A percentile compares a stretch with the other conserved stretches of the same genome.
Conservation (phyloP, 176 grass and related monocot genomes). For the Hordeum vulgare region DNA sequence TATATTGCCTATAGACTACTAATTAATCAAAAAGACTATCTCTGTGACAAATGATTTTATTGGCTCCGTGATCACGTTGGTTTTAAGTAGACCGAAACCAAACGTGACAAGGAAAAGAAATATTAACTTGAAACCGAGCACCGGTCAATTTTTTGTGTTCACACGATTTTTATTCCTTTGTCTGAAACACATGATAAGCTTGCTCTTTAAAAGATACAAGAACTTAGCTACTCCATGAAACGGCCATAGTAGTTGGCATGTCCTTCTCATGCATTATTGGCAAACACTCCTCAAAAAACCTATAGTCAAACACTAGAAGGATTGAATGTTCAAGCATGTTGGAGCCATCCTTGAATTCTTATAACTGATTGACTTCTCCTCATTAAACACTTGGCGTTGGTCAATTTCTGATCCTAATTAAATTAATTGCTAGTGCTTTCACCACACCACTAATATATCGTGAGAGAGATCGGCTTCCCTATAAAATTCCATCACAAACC, state of each 20-base stretch:
- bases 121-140: background rate
- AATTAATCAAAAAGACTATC: background rate
- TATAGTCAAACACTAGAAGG: too few species aligned
- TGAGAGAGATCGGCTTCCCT: background rate
- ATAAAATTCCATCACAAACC: background rate
- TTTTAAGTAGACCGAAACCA: background rate
- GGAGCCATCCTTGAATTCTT: background rate
- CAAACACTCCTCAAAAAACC: background rate
- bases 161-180: background rate
- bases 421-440: background rate
- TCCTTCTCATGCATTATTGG: background rate
- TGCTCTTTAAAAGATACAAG: background rate
- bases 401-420: background rate
- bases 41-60: background rate
- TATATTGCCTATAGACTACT: background rate
- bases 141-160: background rate
- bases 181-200: background rate
- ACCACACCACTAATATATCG: background rate
- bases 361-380: background rate
- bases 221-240: too few species aligned
- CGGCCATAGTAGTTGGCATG: background rate
- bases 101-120: background rate
- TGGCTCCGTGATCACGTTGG: background rate
- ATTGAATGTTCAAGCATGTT: background rate
- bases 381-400: background rate